phyloP scores from a whole-genome alignment of 768 basidiomycete genomes.

The Lactifluus subvellereus region DNA sequence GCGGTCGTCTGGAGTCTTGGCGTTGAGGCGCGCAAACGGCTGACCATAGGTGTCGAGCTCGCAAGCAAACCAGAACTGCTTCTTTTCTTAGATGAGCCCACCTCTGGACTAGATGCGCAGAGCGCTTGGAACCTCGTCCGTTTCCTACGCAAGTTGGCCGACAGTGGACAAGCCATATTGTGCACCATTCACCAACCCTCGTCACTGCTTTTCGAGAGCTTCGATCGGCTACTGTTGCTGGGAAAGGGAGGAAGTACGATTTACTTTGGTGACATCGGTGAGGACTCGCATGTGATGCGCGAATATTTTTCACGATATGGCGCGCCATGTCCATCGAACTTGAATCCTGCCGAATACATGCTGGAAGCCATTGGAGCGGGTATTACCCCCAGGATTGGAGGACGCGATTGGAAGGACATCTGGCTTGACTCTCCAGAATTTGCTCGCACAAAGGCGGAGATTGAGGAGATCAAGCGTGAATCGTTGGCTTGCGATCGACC shows the following conservation, averaged over 20 bases:
- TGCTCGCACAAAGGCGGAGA: slow-evolving; percentile 32
- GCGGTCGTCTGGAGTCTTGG: slow-evolving; percentile 69
- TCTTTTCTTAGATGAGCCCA: slow-evolving; percentile 56
- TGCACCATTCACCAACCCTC: slow-evolving; percentile 92
- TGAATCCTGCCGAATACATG: slow-evolving; percentile 77
- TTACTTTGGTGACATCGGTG: slow-evolving; percentile 87
- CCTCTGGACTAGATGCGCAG: slow-evolving; percentile 55
- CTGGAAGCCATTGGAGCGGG: slow-evolving; percentile 86
- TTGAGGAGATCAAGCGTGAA: slow-evolving; percentile 38
- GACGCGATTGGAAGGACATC: slow-evolving; percentile 82
- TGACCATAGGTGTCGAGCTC: slow-evolving; percentile 89
- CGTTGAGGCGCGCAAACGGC: slow-evolving; percentile 74
- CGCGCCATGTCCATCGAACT: slow-evolving; percentile 66
- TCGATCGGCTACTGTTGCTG: slow-evolving; percentile 66
- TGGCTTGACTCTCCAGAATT: slow-evolving; percentile 74
- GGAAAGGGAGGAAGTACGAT: slow-evolving; percentile 84
- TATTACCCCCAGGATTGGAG: slow-evolving; percentile 62
- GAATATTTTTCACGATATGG: slow-evolving; percentile 76
- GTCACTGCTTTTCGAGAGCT: slow-evolving; percentile 80
- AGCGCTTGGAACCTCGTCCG: slow-evolving; percentile 82
- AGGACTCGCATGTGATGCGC: slow-evolving; percentile 61
- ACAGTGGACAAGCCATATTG: slow-evolving; percentile 85
- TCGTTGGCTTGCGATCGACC: neutral
- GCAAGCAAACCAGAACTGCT: slow-evolving; percentile 81
- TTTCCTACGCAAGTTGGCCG: slow-evolving; percentile 78